Evolutionary conservation across 1,284 basidiomycete genomes (phyloP), one percentile per base, ranked within the genome.

Genomic region (Rhodotorula sp.): DNA sequence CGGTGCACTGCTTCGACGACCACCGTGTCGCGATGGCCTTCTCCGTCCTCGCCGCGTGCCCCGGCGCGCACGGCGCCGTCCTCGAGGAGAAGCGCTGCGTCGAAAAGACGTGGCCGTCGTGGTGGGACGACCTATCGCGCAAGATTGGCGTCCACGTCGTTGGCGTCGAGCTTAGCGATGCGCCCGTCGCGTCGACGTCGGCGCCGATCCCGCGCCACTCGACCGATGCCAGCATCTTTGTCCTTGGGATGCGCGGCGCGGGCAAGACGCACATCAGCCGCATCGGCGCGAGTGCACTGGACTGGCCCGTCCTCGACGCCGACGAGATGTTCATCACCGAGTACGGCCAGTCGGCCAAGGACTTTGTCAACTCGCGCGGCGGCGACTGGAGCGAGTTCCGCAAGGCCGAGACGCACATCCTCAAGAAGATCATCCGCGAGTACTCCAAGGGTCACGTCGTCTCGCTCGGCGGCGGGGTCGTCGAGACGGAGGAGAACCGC

Each of bases 41-140:
- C 84, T 90, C 90, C 70, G 93, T 98, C 32, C 85, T 99, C 29
- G 89, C 90, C 7, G 87, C 89, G 15, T 86, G 92, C 4, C 84
- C 94, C 39, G 83, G 86, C 48, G 77, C 76, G 2, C 72, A 77
- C 51, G 88, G 88, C 39, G 92, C 92, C 1, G 84, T 94, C 71
- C 85, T 99, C 51, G 94, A 97, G 80, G 96, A 99, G 84, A 97
- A 97, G 83, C 86, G 96, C 66, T 98, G 96, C 79, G 96, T 99
- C 34, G 96, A 97, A 83, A 99, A 99, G 87, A 99, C 97, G 0
- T 99, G 96, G 96, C 96, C 97, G 4, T 94, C 95, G 81, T 99
- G 95, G 92, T 99, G 96, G 94, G 97, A 99, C 80, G 97, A 98
- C 82, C 85, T 99, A 34, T 88, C 92, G 80, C 93, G 92, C 84